These are phyloP conservation scores for Thielaviopsis cerberus DNA, from an alignment of 2,329 filamentous ascomycete species.

Conservation along the genomic window DNA sequence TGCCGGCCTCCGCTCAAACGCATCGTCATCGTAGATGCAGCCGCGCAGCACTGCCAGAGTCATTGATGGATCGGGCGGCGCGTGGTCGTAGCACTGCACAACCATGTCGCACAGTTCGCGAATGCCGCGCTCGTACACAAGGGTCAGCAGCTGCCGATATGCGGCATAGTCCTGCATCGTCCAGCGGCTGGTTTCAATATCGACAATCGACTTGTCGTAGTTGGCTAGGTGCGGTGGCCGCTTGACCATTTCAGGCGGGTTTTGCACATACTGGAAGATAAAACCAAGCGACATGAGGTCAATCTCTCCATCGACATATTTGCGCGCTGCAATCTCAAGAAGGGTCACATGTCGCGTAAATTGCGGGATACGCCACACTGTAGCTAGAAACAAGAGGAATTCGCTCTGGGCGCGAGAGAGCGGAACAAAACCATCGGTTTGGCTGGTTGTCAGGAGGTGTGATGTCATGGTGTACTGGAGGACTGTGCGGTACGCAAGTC, in stretches of 20 bases:
- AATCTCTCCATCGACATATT: conserved; percentile 70
- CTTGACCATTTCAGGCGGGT: conserved; percentile 46
- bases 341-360: conserved; percentile 65
- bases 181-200: conserved; percentile 44
- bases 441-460: conserved; percentile 29
- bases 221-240: conserved; percentile 38
- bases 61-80: conserved; percentile 61
- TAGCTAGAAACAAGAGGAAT: conserved; percentile 64
- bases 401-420: conserved; percentile 67
- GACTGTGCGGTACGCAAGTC: conserved; percentile 67
- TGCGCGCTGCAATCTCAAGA: conserved; percentile 67
- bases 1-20: conserved; percentile 52
- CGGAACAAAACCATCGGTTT: conserved; percentile 29
- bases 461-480: conserved; percentile 56
- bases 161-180: conserved; percentile 47
- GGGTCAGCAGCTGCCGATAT: conserved; percentile 58
- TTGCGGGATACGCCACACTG: conserved; percentile 77
- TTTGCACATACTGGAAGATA: conserved; percentile 34
- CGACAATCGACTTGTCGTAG: conserved; percentile 31
- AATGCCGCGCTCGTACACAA: conserved; percentile 62
- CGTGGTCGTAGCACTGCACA: conserved; percentile 75
- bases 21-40: conserved; percentile 62
- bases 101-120: conserved; percentile 78
- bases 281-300: conserved; percentile 64
- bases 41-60: conserved; percentile 65